Evolutionary conservation across 345 rosid genomes (phyloP).

Genomic region (Nephelium lappaceum): DNA sequence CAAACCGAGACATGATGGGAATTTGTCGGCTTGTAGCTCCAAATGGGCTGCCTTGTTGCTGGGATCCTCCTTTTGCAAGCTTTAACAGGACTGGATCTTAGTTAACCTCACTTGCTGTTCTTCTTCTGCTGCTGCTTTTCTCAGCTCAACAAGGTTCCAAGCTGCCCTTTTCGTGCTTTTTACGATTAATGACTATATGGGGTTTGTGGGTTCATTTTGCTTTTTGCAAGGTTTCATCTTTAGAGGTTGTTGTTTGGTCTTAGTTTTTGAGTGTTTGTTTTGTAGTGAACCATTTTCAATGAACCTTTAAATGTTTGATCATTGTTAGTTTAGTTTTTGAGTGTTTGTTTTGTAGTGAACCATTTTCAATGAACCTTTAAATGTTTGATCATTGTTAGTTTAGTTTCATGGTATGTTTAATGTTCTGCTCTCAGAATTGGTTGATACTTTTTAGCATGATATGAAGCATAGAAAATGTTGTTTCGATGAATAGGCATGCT

Average conservation of each 20-base stretch:
- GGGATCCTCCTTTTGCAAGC: background rate
- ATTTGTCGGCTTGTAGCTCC: background rate
- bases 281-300: constrained; percentile 1
- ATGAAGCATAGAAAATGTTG: background rate
- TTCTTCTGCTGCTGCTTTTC: background rate
- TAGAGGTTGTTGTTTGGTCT: background rate
- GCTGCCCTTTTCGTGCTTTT: background rate
- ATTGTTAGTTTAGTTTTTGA: background rate
- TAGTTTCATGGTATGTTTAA: constrained; percentile 13
- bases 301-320: background rate
- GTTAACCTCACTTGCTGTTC: background rate
- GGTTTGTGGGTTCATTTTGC: background rate
- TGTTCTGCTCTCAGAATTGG: background rate
- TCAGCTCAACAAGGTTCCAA: constrained; percentile 9
- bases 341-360: constrained; percentile 1
- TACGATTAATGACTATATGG: background rate
- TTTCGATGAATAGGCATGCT: background rate
- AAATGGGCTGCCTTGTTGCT: background rate
- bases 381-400: background rate
- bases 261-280: background rate
- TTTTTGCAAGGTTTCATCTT: background rate
- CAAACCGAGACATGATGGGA: background rate
- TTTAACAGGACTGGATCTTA: constrained; percentile 12
- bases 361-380: background rate
- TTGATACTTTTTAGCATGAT: background rate